phyloP scores from a whole-genome alignment of 495 filamentous ascomycete species.

The Aspergillus sparsus region DNA sequence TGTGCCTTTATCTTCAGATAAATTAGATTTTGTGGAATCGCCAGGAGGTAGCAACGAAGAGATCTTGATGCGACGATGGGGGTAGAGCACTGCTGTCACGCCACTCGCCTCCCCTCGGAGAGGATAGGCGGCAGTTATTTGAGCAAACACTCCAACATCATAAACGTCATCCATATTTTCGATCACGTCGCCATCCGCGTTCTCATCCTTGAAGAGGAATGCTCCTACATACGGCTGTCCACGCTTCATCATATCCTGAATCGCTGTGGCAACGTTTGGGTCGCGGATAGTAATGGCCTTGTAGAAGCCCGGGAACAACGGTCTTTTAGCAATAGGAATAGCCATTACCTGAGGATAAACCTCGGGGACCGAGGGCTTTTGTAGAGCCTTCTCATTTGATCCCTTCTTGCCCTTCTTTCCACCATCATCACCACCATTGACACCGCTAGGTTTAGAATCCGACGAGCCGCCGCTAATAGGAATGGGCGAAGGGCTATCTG shows the following conservation, averaged over 20 bases:
- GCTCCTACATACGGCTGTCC: slow-evolving; percentile 97
- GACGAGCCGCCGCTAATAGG: slow-evolving; percentile 41
- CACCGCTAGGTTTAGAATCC: slow-evolving; percentile 52
- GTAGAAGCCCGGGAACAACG: slow-evolving; percentile 97
- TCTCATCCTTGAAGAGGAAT: slow-evolving; percentile 95
- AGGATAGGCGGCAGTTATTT: slow-evolving; percentile 93
- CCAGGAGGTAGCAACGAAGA: slow-evolving; percentile 73
- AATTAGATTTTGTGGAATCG: slow-evolving; percentile 38
- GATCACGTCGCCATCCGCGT: slow-evolving; percentile 87
- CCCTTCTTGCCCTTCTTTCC: slow-evolving; percentile 64
- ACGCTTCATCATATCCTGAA: slow-evolving; percentile 95
- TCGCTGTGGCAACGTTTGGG: slow-evolving; percentile 81
- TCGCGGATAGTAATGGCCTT: slow-evolving; percentile 96
- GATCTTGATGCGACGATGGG: slow-evolving; percentile 91
- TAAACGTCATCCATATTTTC: slow-evolving; percentile 85
- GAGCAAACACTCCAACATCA: slow-evolving; percentile 94
- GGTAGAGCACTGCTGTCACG: slow-evolving; percentile 91
- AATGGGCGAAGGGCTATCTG: slow-evolving; percentile 50
- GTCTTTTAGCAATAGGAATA: slow-evolving; percentile 93
- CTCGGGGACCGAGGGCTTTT: slow-evolving; percentile 87
- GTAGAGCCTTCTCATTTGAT: slow-evolving; percentile 68
- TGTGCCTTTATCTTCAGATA: slow-evolving; percentile 57
- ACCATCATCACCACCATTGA: slow-evolving; percentile 51
- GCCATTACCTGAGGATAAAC: slow-evolving; percentile 99
- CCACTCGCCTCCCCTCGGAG: slow-evolving; percentile 74